Evolutionary conservation across 2,329 filamentous ascomycete species (phyloP), one percentile per base, ranked within the genome.

Genomic region (Teratosphaeria viscida): DNA sequence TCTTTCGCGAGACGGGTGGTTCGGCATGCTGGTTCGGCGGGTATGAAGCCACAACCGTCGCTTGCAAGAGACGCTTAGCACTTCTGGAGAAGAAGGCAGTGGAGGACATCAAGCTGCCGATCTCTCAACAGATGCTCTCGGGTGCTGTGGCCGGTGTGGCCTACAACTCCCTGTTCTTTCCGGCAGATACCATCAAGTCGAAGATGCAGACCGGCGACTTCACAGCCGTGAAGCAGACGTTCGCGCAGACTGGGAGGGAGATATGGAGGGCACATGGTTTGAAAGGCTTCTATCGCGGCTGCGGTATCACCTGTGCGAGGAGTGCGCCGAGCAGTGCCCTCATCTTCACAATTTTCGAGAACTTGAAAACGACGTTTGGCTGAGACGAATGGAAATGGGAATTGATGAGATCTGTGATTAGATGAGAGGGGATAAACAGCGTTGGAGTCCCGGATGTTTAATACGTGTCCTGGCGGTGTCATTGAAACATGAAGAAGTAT

Each of bases 151-250:
- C 92, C 3, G 94, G 94, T 57, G 89, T 96, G 77, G 86, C 85
- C 39, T 99, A 99, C 77, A 99, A 99, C 73, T 97, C 97, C 72
- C 77, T 95, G 26, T 96, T 97, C 79, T 99, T 94, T 73, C 94
- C 94, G 0, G 94, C 94, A 56, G 94, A 99, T 73, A 99, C 94
- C 0, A 88, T 99, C 78, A 99, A 99, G 77, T 95, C 89, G 19
- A 85, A 92, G 55, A 96, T 99, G 86, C 94, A 99, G 76, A 99
- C 94, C 0, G 82, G 88, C 57, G 87, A 91, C 5, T 60, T 73
- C 26, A 78, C 90, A 52, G 82, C 81, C 35, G 77, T 75, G 2
- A 75, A 77, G 59, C 81, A 81, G 57, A 86, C 85, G 0, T 97
- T 99, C 69, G 82, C 81, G 76, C 78, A 81, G 43, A 90, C 95